Base-by-base conservation (phyloP, 495 filamentous ascomycete genomes). In the Penicilliopsis zonata region DNA sequence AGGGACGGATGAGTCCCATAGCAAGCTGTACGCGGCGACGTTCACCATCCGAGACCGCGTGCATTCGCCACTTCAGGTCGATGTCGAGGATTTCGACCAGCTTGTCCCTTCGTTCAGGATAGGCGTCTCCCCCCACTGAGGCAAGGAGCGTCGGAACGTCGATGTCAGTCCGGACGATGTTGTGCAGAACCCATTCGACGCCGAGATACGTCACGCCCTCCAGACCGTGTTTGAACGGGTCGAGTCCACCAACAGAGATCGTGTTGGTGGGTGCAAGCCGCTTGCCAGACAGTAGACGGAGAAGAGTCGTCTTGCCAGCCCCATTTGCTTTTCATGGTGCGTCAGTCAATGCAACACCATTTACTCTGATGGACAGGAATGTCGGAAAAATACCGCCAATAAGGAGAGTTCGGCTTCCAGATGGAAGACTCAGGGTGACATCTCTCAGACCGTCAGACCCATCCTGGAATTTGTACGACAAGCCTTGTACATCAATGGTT, bases 111-210 rank as follows among this genome's bases (percentile, higher is more conserved):
- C 92, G 76, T 17, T 69, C 74, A 2, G 79, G 69, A 56, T 82
- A 96, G 44, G 65, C 67, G 46, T 93, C 75, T 2, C 90, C 92
- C 34, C 90, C 90, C 2, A 98, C 82, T 9, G 78, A 86, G 20
- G 70, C 56, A 13, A 98, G 72, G 5, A 98, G 74, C 25, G 87
- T 86, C 2, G 70, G 71, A 2, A 98, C 86, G 24, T 81, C 84
- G 38, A 98, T 94, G 55, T 99, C 90, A 10, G 80, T 90, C 18
- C 92, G 77, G 21, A 96, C 92, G 44, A 95, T 92, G 20, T 77
- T 80, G 62, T 96, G 96, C n/a, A 96, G 74, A 9, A 96, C 92
- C 92, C 92, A 99, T 62, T 99, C 90, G 0, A 92, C 72, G 1
- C 90, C 90, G 4, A 99, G 78, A 54, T 99, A 99, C 30, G 86